Evolutionary conservation across 352 stramenopile genomes (phyloP).

Genomic region (Paralagenidium karlingii): DNA sequence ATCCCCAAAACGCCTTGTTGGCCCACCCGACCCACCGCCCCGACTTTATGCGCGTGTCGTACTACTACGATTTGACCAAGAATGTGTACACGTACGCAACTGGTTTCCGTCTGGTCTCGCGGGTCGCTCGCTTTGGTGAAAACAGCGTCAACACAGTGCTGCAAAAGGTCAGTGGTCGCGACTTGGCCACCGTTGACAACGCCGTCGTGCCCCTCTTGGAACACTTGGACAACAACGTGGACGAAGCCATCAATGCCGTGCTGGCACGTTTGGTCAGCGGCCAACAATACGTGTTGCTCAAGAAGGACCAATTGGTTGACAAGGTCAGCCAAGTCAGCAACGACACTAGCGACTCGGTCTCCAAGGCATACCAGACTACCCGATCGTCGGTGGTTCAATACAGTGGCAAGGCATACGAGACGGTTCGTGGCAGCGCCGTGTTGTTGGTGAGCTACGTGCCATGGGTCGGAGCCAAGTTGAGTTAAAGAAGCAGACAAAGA

Average conservation of each 20-base stretch:
- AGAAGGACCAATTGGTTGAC: conserved; percentile 65
- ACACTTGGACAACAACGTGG: conserved; percentile 53
- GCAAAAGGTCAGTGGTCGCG: conserved; percentile 42
- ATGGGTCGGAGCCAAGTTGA: too few species aligned
- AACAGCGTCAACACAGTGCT: conserved; percentile 51
- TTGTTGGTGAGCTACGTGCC: too few species aligned
- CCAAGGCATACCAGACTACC: too few species aligned
- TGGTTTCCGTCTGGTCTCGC: conserved; percentile 54
- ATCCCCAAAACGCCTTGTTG: background rate
- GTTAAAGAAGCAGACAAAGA: too few species aligned
- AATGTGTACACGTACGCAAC: conserved; percentile 74
- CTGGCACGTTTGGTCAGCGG: conserved; percentile 35
- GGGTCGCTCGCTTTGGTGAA: conserved; percentile 50
- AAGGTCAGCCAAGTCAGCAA: too few species aligned
- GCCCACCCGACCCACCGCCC: conserved; percentile 17
- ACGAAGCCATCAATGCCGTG: conserved; percentile 33
- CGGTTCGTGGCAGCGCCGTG: too few species aligned
- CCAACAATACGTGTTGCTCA: conserved; percentile 51
- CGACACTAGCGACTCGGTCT: too few species aligned
- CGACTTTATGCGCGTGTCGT: conserved; percentile 58
- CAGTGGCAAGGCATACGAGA: too few species aligned
- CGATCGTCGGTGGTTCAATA: too few species aligned
- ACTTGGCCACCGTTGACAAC: conserved; percentile 37
- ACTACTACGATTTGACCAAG: conserved; percentile 76
- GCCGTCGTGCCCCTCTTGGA: conserved; percentile 31